These are phyloP conservation scores for Rickenella mellea DNA, from an alignment of 768 basidiomycete species.

Conservation along the genomic window DNA sequence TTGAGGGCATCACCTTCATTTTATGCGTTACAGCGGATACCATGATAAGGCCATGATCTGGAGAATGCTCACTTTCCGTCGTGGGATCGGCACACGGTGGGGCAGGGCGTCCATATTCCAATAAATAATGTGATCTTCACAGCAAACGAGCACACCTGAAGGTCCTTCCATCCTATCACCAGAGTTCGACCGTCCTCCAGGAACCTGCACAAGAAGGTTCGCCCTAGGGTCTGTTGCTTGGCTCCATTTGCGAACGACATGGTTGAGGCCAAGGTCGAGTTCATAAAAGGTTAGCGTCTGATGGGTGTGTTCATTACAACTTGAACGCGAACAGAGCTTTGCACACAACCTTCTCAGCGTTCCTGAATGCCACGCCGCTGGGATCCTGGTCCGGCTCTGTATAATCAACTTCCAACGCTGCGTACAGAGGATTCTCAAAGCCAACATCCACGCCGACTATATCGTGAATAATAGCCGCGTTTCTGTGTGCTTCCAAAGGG, in stretches of 20 bases:
- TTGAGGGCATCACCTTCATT: conserved; percentile 66
- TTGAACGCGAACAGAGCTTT: background rate
- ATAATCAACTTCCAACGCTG: conserved; percentile 94
- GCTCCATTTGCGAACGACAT: conserved; percentile 98
- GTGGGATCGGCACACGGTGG: conserved; percentile 92
- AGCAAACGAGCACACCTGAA: conserved; percentile 97
- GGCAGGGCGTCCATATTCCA: conserved; percentile 88
- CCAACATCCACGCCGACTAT: conserved; percentile 96
- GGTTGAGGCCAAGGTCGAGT: conserved; percentile 93
- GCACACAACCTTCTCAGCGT: conserved; percentile 75
- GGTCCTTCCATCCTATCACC: conserved; percentile 94
- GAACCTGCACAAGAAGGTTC: conserved; percentile 94
- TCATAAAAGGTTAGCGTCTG: conserved; percentile 98
- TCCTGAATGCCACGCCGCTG: conserved; percentile 87
- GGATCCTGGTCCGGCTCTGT: conserved; percentile 92
- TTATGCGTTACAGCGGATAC: conserved; percentile 98
- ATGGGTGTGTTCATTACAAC: conserved; percentile 6
- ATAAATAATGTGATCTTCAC: conserved; percentile 97
- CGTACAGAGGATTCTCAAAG: conserved; percentile 96
- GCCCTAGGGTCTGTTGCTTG: conserved; percentile 92
- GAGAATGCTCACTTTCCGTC: conserved; percentile 71
- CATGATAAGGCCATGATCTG: conserved; percentile 89
- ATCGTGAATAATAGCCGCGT: conserved; percentile 89
- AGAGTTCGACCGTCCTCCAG: conserved; percentile 90
- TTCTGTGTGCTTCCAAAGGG: conserved; percentile 96